Conservation (phyloP, 768 basidiomycete species). For the Russula earlei region DNA sequence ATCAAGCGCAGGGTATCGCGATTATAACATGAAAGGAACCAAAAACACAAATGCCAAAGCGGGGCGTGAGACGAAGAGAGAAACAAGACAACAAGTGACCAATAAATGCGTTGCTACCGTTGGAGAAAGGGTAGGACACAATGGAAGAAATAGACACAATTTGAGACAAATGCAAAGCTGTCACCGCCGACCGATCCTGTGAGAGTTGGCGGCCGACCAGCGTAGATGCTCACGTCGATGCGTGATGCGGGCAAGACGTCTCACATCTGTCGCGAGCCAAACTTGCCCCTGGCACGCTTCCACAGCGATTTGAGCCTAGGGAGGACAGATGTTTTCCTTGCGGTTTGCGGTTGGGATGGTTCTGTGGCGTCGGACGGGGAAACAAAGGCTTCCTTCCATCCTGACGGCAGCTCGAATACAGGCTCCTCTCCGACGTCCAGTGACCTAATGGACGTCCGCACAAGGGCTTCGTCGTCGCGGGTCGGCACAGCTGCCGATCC, state of each 20-base stretch:
- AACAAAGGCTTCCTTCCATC: conserved; percentile 5
- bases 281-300: conserved; percentile 12
- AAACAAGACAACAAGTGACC: neutral
- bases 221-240: neutral
- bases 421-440: conserved; percentile 13
- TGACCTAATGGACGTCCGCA: conserved; percentile 8
- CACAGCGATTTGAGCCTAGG: conserved; percentile 9
- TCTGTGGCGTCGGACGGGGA: neutral
- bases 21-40: neutral
- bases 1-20: neutral
- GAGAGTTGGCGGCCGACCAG: neutral
- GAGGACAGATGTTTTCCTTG: conserved; percentile 6
- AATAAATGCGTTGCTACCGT: too few species aligned
- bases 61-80: neutral
- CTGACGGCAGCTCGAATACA: conserved; percentile 2
- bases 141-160: neutral
- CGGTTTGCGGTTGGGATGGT: neutral
- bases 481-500: neutral
- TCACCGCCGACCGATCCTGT: neutral
- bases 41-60: too few species aligned
- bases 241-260: neutral
- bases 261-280: conserved; percentile 4
- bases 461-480: conserved; percentile 6
- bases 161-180: neutral
- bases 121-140: neutral